Evolutionary conservation across 192 early-diverging fungal genomes (phyloP).

Genomic region (Coemansia sp.): DNA sequence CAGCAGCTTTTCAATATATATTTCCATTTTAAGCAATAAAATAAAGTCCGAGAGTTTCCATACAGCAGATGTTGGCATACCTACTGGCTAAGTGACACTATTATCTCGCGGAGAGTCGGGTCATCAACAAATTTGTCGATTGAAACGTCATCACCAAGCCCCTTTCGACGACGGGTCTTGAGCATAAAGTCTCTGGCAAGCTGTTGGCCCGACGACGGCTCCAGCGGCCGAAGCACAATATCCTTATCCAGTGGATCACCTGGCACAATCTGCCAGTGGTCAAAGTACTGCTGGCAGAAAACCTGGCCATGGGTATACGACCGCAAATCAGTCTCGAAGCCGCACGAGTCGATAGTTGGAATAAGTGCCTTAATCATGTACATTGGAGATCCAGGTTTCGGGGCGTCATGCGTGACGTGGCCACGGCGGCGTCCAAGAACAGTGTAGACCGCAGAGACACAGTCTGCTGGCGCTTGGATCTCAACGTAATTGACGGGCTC

Average conservation of each 20-base stretch:
- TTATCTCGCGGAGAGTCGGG: slow-evolving; percentile 40
- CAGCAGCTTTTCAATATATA: too few relatives aligned
- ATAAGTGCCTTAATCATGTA: slow-evolving; percentile 92
- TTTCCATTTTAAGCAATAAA: too few relatives aligned
- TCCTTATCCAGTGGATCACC: slow-evolving; percentile 93
- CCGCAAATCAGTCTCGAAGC: slow-evolving; percentile 95
- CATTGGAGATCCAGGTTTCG: slow-evolving; percentile 92
- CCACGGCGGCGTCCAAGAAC: slow-evolving; percentile 92
- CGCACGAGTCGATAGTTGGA: slow-evolving; percentile 93
- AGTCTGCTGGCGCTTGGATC: slow-evolving; percentile 95
- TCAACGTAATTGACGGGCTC: slow-evolving; percentile 97
- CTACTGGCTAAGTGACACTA: slow-evolving; percentile 6
- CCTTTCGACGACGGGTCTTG: slow-evolving; percentile 95
- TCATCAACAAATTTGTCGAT: slow-evolving; percentile 83
- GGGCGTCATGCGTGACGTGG: slow-evolving; percentile 92
- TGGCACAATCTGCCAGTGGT: slow-evolving; percentile 97
- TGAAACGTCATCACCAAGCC: slow-evolving; percentile 76
- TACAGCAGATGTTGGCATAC: not conserved
- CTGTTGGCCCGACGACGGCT: slow-evolving; percentile 65
- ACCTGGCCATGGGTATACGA: slow-evolving; percentile 97
- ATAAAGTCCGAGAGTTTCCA: too few relatives aligned
- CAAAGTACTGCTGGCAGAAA: slow-evolving; percentile 97
- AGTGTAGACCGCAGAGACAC: slow-evolving; percentile 92
- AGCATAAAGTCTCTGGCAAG: slow-evolving; percentile 98
- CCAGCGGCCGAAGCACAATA: slow-evolving; percentile 84